Base-by-base conservation (phyloP, 2,329 filamentous ascomycete genomes). In the Pseudogymnoascus sp. region DNA sequence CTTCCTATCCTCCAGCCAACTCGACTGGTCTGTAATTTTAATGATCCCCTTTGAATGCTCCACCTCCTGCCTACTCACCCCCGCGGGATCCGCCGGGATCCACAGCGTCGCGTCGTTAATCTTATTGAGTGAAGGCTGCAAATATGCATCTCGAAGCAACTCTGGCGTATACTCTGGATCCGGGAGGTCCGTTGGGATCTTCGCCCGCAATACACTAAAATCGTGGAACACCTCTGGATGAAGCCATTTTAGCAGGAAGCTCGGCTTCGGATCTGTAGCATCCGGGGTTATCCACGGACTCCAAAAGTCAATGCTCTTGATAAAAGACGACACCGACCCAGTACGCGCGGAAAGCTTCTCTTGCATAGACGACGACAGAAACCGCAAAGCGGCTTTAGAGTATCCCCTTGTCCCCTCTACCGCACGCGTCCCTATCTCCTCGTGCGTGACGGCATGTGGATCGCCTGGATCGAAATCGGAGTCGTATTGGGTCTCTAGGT, bases 21-120 rank as follows among this genome's bases (percentile, higher is more conserved):
- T 81, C 25, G 80, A 82, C 61, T 84, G 80, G 64, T 87, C 84
- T 1, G 79, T 84, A 67, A 84, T 83, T 4, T 79, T 77, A 37
- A 83, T 80, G 35, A 83, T 78, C 62, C 77, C 74, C 34, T 60
- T 60, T 4, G 79, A 80, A 66, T 86, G 83, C 41, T 72, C 72
- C 62, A 84, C 75, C 68, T 86, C 84, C 69, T 85, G 81, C 61
- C 69, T 71, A 64, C 77, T 81, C 34, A 87, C 75, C 8, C 84
- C 84, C 47, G 79, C 74, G 7, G 74, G 71, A 67, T 87, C 83
- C 59, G 76, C 77, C n/a, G 84, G 84, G 59, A 80, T 81, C 84
- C 78, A 87, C 63, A 74, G 82, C 63, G 70, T 76, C 67, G 67
- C 74, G 65, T 74, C 81, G 75, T 71, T 81, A 77, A 81, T 84